Base-by-base conservation (phyloP, 2,329 filamentous ascomycete species). In the Fusarium liriodendri region DNA sequence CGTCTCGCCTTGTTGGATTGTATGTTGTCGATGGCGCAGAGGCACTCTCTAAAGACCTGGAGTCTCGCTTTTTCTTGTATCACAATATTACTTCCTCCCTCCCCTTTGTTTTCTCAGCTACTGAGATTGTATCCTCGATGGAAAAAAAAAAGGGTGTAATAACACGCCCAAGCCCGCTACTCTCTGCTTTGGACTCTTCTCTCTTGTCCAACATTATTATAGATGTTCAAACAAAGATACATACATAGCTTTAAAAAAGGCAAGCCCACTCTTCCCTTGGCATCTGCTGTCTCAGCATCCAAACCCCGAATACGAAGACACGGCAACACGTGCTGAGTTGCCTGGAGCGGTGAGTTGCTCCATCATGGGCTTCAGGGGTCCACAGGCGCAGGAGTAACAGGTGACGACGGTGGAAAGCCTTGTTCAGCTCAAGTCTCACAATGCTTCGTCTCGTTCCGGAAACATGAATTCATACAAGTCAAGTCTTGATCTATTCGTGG, bases 11-110 rank as follows among this genome's bases (percentile, higher is more conserved):
- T 50, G 42, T 35, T 18, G 47, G 40, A 32, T 16, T 64, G 20
- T 66, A n/a, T 68, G 57, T 74, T 72, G 61, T 42, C 45, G 22
- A 65, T 61, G 45, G 61, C 68, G 69, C 40, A 66, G 68, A 61
- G 57, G 69, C 45, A 61, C 47, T 35, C 37, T 22, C 35, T 32
- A 35, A 38, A 59, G 64, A 35, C 20, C 65, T 18, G 42, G 42
- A 47, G 42, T 47, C 42, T 47, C 42, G 42, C 61, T 55, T 66
- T 71, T 62, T 69, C 65, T 69, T 74, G 72, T 70, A 74, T 55
- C 59, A 64, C 62, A 66, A 72, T 74, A 70, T 64, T 62, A 54
- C 68, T 69, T 29, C 29, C 64, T 47, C 60, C 27, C 64, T 74
- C 64, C 65, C 32, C 71, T 69, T 74, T 66, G 68, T 66, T 40